Evolutionary conservation across 169 alveolate genomes (phyloP).

Genomic region (Plasmodium berghei): DNA sequence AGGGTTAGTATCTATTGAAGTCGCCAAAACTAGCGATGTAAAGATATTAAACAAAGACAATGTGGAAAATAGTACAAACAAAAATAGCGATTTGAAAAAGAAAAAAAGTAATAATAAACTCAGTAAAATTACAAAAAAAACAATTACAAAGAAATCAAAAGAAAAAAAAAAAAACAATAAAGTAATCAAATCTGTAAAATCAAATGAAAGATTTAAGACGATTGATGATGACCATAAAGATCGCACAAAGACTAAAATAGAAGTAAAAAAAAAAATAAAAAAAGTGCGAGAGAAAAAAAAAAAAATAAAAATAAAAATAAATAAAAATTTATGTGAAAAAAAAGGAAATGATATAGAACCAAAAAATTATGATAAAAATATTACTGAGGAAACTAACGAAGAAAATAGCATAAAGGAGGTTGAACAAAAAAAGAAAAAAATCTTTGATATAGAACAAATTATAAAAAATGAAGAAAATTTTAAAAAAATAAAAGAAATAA

Average conservation of each 20-base stretch:
- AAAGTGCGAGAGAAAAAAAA: background rate
- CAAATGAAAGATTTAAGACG: background rate
- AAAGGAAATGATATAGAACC: background rate
- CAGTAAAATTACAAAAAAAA: constrained; percentile 7
- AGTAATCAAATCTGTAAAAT: background rate
- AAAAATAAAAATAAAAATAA: background rate
- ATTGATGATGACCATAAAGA: background rate
- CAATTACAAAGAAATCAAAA: constrained; percentile 3
- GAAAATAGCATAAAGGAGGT: background rate
- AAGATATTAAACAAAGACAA: constrained; percentile 13
- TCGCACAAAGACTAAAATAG: background rate
- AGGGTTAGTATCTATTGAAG: constrained; percentile 64
- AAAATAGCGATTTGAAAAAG: background rate
- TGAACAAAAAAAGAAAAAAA: constrained; percentile 23
- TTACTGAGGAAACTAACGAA: background rate
- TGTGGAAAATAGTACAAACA: constrained; percentile 10
- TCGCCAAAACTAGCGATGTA: constrained; percentile 12
- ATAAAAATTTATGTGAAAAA: background rate
- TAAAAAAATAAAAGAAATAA: constrained; percentile 10
- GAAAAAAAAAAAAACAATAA: background rate
- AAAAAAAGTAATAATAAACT: constrained; percentile 2
- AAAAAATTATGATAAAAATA: background rate
- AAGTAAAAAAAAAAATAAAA: background rate
- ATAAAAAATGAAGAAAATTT: constrained; percentile 42
- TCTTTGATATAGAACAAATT: constrained; percentile 29